These are phyloP conservation scores for Alternaria metachromatica DNA, from an alignment of 2,329 filamentous ascomycete genomes.

Conservation along the genomic window DNA sequence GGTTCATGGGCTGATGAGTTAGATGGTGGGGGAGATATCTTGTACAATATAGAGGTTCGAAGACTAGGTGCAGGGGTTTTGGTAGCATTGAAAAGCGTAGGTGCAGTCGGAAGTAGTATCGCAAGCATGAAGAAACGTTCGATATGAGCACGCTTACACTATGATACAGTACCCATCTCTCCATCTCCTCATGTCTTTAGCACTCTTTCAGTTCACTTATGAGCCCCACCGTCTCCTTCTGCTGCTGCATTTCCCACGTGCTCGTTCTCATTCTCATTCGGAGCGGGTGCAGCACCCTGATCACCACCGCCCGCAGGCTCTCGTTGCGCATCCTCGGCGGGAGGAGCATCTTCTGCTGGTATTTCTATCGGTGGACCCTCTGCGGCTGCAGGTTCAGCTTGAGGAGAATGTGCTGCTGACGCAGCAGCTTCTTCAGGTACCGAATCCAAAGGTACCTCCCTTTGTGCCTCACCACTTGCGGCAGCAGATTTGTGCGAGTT, in stretches of 20 bases:
- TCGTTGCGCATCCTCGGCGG: not conserved
- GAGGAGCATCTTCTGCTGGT: not conserved
- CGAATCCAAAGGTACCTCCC: not conserved
- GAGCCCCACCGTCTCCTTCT: not conserved
- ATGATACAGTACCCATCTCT: not conserved
- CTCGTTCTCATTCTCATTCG: not conserved
- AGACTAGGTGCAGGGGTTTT: not conserved
- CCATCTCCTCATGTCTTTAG: not conserved
- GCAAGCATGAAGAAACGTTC: not conserved
- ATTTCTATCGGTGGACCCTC: not conserved
- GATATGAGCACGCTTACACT: not conserved
- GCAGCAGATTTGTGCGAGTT: not conserved
- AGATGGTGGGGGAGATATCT: not conserved
- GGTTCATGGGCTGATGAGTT: slow-evolving; percentile 35
- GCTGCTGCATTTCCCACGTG: not conserved
- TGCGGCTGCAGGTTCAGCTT: not conserved
- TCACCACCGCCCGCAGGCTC: not conserved
- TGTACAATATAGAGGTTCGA: not conserved
- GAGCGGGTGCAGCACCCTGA: not conserved
- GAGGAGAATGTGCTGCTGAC: not conserved
- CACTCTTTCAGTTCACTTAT: not conserved
- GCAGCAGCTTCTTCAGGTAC: not conserved
- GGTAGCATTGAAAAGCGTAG: not conserved
- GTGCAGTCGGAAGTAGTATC: not conserved
- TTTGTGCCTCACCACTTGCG: not conserved